phyloP scores from a whole-genome alignment of 768 basidiomycete genomes.

The Omphalotus guepiniiformis region DNA sequence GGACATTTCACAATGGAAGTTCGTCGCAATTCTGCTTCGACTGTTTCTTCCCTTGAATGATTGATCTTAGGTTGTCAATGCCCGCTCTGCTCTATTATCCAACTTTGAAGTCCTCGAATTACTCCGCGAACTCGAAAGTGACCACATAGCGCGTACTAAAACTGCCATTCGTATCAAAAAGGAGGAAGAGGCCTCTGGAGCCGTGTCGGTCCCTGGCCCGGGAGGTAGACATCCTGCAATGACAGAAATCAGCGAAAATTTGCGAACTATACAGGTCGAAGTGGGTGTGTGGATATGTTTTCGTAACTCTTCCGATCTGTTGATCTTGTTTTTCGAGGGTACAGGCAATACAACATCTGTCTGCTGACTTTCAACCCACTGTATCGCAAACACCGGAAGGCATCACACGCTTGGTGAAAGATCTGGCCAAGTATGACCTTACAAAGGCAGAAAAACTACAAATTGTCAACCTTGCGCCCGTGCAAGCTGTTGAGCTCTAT shows the following conservation, averaged over 20 bases:
- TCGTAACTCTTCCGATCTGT: background rate
- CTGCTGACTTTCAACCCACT: constrained; percentile 69
- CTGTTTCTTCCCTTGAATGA: background rate
- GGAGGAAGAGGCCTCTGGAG: constrained; percentile 57
- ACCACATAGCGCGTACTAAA: constrained; percentile 67
- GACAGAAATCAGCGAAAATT: constrained; percentile 70
- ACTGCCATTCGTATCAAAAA: constrained; percentile 72
- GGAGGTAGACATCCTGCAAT: constrained; percentile 29
- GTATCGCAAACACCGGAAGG: constrained; percentile 58
- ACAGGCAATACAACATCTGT: constrained; percentile 84
- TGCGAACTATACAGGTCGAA: constrained; percentile 85
- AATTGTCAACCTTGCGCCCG: constrained; percentile 86
- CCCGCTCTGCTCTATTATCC: constrained; percentile 77
- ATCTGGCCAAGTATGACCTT: constrained; percentile 62
- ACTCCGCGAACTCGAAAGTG: constrained; percentile 70
- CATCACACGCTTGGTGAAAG: constrained; percentile 61
- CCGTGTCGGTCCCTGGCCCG: constrained; percentile 13
- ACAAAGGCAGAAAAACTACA: constrained; percentile 93
- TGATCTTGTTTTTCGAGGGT: constrained; percentile 5
- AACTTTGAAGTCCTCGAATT: constrained; percentile 84
- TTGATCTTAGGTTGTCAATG: constrained; percentile 52
- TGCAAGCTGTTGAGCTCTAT: constrained; percentile 80
- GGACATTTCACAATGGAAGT: too few species aligned
- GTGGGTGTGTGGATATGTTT: constrained; percentile 30
- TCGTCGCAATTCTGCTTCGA: background rate